Evolutionary conservation across 2,329 filamentous ascomycete genomes (phyloP).

Genomic region (Chalara sp.): DNA sequence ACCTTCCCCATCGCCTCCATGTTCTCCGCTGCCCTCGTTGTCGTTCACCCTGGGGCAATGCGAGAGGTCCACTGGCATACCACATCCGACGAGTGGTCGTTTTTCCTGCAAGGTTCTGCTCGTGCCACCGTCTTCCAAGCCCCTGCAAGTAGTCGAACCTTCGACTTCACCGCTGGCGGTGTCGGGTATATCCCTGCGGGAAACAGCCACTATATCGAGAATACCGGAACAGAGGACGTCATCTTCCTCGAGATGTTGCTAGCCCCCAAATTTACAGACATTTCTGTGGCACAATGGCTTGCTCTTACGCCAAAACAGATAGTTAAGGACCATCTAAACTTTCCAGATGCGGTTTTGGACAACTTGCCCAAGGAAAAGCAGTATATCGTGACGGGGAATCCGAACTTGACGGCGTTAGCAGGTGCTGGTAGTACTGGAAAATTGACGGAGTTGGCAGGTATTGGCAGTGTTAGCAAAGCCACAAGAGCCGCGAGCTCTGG

Average conservation of each 20-base stretch:
- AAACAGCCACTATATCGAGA: slow-evolving; percentile 79
- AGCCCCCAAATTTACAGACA: slow-evolving; percentile 28
- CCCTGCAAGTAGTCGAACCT: slow-evolving; percentile 63
- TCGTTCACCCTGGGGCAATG: slow-evolving; percentile 49
- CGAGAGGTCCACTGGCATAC: slow-evolving; percentile 71
- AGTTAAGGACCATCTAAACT: slow-evolving; percentile 47
- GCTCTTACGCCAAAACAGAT: slow-evolving; percentile 48
- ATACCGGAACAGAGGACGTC: slow-evolving; percentile 68
- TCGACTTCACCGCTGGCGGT: slow-evolving; percentile 69
- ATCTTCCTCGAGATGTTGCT: slow-evolving; percentile 73
- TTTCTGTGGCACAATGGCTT: slow-evolving; percentile 40
- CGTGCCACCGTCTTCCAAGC: slow-evolving; percentile 70
- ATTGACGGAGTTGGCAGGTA: no score
- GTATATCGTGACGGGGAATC: slow-evolving; percentile 31
- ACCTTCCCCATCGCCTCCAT: slow-evolving; percentile 71
- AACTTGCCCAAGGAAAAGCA: slow-evolving; percentile 39
- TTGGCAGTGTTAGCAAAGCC: no score
- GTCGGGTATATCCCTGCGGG: slow-evolving; percentile 71
- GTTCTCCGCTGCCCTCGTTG: slow-evolving; percentile 64
- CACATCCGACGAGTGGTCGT: slow-evolving; percentile 73
- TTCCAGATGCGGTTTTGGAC: slow-evolving; percentile 32
- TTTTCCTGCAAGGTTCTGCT: slow-evolving; percentile 66
- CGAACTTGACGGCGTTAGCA: not conserved
- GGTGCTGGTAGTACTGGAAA: no score
- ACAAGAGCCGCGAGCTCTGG: no score